A percentile compares a stretch with the other conserved stretches of the same genome.
These are phyloP conservation scores for Digitaria exilis DNA, from an alignment of 202 grass and related monocot species.

Conservation along the genomic window DNA sequence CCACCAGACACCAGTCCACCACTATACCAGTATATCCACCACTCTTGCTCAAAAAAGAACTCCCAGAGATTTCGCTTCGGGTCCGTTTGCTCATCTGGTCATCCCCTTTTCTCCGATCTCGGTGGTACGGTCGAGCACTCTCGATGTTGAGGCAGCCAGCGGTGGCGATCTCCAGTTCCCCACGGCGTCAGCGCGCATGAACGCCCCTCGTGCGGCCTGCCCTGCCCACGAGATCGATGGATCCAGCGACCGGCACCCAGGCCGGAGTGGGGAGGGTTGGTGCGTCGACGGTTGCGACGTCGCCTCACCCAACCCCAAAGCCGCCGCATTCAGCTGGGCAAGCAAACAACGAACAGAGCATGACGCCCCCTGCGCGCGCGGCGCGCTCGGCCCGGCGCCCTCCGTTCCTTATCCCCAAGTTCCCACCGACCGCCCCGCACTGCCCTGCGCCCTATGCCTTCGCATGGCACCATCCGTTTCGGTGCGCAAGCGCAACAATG, in stretches of 20 bases:
- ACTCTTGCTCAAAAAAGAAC: too few relatives aligned
- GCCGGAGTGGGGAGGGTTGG: slow-evolving; percentile 22
- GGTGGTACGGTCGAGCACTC: too few relatives aligned
- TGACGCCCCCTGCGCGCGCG: too few relatives aligned
- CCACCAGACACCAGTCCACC: too few relatives aligned
- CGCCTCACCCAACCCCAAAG: slow-evolving; percentile 30
- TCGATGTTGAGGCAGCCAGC: too few relatives aligned
- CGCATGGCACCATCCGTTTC: slow-evolving; percentile 4
- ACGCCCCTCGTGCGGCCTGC: neutral
- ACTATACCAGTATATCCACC: too few relatives aligned
- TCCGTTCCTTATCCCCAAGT: slow-evolving; percentile 14
- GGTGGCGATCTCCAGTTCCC: neutral
- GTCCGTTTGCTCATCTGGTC: too few relatives aligned
- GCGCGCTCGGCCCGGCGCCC: neutral
- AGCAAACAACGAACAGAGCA: too few relatives aligned
- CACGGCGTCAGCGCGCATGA: neutral
- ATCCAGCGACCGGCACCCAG: neutral
- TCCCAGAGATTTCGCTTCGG: too few relatives aligned
- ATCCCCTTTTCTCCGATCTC: too few relatives aligned
- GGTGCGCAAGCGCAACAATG: neutral
- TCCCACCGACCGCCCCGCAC: slow-evolving; percentile 15
- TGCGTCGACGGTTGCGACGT: slow-evolving; percentile 45
- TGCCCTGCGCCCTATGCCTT: slow-evolving; percentile 27
- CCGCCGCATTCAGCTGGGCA: neutral
- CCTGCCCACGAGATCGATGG: neutral